Evolutionary conservation across 177 flowering plant species (phyloP).

Genomic region (Vitis hybrid): DNA sequence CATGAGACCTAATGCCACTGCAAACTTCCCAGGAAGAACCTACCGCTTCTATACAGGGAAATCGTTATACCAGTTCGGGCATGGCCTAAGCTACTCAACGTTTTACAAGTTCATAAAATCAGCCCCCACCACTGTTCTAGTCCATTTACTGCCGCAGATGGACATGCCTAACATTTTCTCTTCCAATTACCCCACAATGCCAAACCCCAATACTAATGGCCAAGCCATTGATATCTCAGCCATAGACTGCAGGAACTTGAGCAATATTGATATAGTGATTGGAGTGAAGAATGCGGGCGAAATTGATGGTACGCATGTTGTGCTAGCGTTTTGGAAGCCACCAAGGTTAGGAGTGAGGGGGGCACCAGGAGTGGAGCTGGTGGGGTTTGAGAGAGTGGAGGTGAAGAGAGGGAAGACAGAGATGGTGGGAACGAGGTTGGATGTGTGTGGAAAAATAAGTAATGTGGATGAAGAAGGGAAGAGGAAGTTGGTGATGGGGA

Average conservation of each 20-base stretch:
- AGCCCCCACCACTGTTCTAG: constrained; percentile 34
- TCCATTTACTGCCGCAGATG: constrained; percentile 16
- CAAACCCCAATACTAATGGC: constrained; percentile 2
- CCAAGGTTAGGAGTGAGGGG: constrained; percentile 32
- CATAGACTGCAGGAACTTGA: constrained; percentile 32
- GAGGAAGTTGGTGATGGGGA: constrained; percentile 42
- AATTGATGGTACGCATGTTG: constrained; percentile 50
- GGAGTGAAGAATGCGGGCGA: constrained; percentile 58
- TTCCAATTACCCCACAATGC: neutral
- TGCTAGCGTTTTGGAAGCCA: constrained; percentile 58
- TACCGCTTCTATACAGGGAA: constrained; percentile 70
- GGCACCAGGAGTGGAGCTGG: constrained; percentile 38
- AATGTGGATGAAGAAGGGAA: constrained; percentile 48
- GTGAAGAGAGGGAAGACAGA: constrained; percentile 35
- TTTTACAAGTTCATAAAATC: constrained; percentile 32
- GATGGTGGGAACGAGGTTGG: constrained; percentile 32
- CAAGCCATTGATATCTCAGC: constrained; percentile 30
- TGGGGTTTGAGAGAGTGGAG: constrained; percentile 66
- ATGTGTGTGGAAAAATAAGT: constrained; percentile 57
- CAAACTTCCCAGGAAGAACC: constrained; percentile 72
- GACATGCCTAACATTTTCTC: constrained; percentile 1
- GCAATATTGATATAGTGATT: constrained; percentile 25
- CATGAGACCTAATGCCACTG: constrained; percentile 53
- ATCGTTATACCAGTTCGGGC: constrained; percentile 56
- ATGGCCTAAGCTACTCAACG: constrained; percentile 75